Base-by-base conservation (phyloP, 805 yeast genomes). In the Monosporozyma solicola region DNA sequence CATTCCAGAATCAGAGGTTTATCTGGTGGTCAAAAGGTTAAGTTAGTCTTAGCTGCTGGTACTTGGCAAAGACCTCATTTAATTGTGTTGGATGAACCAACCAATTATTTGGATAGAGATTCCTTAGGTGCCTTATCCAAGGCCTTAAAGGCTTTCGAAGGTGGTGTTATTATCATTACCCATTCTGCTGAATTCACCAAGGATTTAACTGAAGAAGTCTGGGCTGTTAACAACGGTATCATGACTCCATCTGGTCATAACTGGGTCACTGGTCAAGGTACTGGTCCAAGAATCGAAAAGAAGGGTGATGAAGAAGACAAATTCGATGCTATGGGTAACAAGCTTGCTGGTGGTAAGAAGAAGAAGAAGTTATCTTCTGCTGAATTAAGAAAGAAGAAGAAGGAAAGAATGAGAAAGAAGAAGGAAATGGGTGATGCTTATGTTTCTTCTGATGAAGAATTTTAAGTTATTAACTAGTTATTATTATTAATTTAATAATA, bases 321-420 rank as follows among this genome's bases (percentile, higher is more conserved):
- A 80, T 92, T 94, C 80, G 99, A 94, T 80, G 99, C 98, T 71
- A 89, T 94, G 95, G 99, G 99, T 83, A 94, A 94, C 96, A 94
- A 94, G 95, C 84, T 94, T 77, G 91, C 89, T 71, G 79, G 87
- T 74, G 88, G 80, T 75, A 88, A 90, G 87, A 94, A 94, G 95
- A 91, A 87, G 85, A 81, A 82, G 77, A 94, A 94, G 87, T 83
- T 94, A 73, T 87, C 97, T 65, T 90, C 98, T 74, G 97, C 99
- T 64, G 99, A 94, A 79, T 82, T 92, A 76, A 89, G 99, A 85
- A 94, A 94, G 97, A 94, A 94, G 97, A 94, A 94, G 97, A 94
- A 94, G 96, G 99, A 94, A 82, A 90, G 99, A 85, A 91, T 94
- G 98, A 89, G 87, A 87, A 94, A 92, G 95, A 94, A 92, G 97